phyloP scores from a whole-genome alignment of 2,329 filamentous ascomycete species.

The Arthroderma uncinatum region DNA sequence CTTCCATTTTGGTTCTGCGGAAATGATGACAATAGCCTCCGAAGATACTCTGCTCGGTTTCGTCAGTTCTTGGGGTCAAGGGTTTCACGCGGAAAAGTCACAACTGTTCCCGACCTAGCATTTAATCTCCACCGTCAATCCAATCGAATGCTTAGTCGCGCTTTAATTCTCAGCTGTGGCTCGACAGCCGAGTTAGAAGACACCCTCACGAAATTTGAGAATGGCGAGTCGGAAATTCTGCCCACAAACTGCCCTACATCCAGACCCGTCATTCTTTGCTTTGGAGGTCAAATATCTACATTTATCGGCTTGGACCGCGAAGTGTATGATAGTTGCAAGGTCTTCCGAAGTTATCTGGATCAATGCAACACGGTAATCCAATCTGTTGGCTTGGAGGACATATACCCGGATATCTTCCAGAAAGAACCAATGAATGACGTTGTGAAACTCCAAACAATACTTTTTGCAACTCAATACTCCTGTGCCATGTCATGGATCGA shows the following conservation, averaged over 20 bases:
- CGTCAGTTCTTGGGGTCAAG: neutral
- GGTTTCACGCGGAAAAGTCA: neutral
- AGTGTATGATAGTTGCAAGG: slow-evolving; percentile 20
- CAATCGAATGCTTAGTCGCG: slow-evolving; percentile 14
- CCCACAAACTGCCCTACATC: slow-evolving; percentile 7
- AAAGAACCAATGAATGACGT: slow-evolving; percentile 17
- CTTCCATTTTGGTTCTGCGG: slow-evolving; percentile 5
- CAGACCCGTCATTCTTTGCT: slow-evolving; percentile 24
- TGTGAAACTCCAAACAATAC: slow-evolving; percentile 26
- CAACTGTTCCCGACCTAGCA: neutral
- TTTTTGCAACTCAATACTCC: slow-evolving; percentile 32
- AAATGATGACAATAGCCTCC: slow-evolving; percentile 4
- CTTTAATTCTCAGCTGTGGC: slow-evolving; percentile 6
- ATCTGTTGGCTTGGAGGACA: slow-evolving; percentile 18
- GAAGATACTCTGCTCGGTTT: neutral
- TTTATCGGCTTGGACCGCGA: slow-evolving; percentile 20
- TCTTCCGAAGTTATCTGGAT: slow-evolving; percentile 26
- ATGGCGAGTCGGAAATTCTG: neutral
- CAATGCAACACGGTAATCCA: slow-evolving; percentile 23
- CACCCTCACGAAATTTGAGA: neutral
- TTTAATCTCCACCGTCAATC: slow-evolving; percentile 12
- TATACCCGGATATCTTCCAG: slow-evolving; percentile 20
- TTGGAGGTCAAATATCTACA: slow-evolving; percentile 30
- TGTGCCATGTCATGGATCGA: slow-evolving; percentile 30
- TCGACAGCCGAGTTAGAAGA: neutral